Evolutionary conservation across 306 rosid genomes (phyloP).

Genomic region (Sechiopsis laciniata): DNA sequence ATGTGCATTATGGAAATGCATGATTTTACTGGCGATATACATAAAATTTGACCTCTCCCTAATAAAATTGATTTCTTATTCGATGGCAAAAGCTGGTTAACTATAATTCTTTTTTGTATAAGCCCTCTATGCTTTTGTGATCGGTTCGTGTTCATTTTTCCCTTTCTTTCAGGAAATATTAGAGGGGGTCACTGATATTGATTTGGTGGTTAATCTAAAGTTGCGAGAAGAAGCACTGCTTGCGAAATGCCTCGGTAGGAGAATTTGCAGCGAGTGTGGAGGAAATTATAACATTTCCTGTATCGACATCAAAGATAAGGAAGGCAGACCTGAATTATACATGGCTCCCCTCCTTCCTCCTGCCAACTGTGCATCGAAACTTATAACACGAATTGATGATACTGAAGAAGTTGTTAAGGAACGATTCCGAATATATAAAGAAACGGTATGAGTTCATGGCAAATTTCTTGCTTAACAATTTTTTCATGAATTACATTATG

Average conservation of each 20-base stretch:
- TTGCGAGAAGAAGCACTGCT: conserved; percentile 47
- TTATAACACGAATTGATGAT: conserved; percentile 39
- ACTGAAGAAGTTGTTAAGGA: conserved; percentile 43
- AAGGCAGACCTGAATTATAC: conserved; percentile 38
- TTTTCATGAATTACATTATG: background rate
- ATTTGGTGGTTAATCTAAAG: conserved; percentile 44
- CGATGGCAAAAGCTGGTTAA: background rate
- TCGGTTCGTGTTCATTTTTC: background rate
- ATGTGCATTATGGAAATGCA: background rate
- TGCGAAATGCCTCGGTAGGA: conserved; percentile 46
- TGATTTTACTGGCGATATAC: background rate
- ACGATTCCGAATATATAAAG: conserved; percentile 39
- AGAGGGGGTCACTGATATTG: conserved; percentile 43
- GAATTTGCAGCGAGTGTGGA: conserved; percentile 43
- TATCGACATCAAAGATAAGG: conserved; percentile 40
- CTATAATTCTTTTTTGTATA: background rate
- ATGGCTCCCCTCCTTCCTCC: conserved; percentile 51
- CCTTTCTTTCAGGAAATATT: conserved; percentile 38
- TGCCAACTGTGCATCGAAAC: conserved; percentile 42
- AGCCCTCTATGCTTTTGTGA: background rate
- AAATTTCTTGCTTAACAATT: background rate
- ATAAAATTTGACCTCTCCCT: background rate
- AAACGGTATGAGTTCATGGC: conserved; percentile 29
- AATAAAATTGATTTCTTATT: conserved; percentile 11
- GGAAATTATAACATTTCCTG: conserved; percentile 41